Percentiles rank a stretch among this genome's conserved stretches.
phyloP scores from a whole-genome alignment of 2,329 filamentous ascomycete species.

The Rutstroemia sp. region DNA sequence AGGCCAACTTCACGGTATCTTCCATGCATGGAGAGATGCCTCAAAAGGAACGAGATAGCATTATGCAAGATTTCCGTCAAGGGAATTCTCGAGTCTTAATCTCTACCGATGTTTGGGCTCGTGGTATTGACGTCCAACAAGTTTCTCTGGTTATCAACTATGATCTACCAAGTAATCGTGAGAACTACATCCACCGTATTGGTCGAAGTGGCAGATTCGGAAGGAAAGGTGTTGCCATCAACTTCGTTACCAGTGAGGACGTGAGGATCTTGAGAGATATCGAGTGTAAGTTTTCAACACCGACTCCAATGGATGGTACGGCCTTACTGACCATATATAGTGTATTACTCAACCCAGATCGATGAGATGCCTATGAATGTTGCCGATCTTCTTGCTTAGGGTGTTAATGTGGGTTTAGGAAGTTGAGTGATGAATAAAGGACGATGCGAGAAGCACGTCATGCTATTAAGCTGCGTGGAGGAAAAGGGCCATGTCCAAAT shows the following conservation, averaged over 20 bases:
- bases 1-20: conserved; percentile 96
- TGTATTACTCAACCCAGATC: conserved; percentile 72
- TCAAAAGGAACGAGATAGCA: conserved; percentile 94
- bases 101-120: conserved; percentile 95
- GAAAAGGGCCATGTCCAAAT: conserved; percentile 25
- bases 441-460: conserved; percentile 12
- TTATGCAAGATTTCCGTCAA: conserved; percentile 98
- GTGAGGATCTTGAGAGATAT: conserved; percentile 96
- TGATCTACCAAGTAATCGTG: conserved; percentile 93
- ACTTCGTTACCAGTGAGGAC: conserved; percentile 97
- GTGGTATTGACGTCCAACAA: conserved; percentile 98
- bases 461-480: conserved; percentile 21
- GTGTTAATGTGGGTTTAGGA: background rate
- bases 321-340: conserved; percentile 30
- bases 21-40: conserved; percentile 99
- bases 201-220: conserved; percentile 93
- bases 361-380: conserved; percentile 80
- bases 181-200: conserved; percentile 99
- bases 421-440: background rate
- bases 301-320: background rate
- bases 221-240: conserved; percentile 97
- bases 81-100: conserved; percentile 95
- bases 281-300: conserved; percentile 57
- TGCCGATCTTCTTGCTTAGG: conserved; percentile 32
- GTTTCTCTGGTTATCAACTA: conserved; percentile 99